A percentile compares a stretch with the other conserved stretches of the same genome.
Conservation (phyloP, 2,329 filamentous ascomycete species). For the Cadophora malorum region DNA sequence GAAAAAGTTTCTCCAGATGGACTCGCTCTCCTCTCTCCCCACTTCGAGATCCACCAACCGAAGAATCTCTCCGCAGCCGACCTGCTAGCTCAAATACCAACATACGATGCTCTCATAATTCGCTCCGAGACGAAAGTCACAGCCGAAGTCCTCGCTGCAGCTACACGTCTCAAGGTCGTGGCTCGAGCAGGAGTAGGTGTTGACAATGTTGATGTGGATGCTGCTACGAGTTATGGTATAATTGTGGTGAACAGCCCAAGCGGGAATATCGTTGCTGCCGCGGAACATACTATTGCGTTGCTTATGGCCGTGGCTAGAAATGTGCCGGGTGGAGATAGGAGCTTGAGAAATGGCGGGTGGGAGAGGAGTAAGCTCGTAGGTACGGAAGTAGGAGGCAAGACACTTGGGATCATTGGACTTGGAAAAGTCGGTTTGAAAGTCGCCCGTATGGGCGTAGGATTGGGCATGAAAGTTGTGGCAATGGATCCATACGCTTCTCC, state of each 20-base stretch:
- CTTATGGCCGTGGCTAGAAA: constrained; percentile 78
- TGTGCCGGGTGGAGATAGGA: constrained; percentile 72
- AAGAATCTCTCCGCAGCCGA: constrained; percentile 67
- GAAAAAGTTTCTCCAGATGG: constrained; percentile 85
- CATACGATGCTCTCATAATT: constrained; percentile 79
- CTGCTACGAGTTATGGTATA: constrained; percentile 75
- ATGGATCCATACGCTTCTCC: constrained; percentile 80
- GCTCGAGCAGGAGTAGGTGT: constrained; percentile 83
- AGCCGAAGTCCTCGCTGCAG: constrained; percentile 67
- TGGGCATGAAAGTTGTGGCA: constrained; percentile 78
- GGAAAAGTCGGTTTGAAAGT: constrained; percentile 87
- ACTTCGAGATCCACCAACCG: constrained; percentile 73
- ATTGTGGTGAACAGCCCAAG: constrained; percentile 82
- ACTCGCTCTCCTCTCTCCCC: constrained; percentile 68
- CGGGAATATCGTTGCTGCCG: constrained; percentile 82
- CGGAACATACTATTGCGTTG: constrained; percentile 78
- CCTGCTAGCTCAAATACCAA: constrained; percentile 69
- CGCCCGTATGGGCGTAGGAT: constrained; percentile 76
- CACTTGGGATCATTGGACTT: constrained; percentile 76
- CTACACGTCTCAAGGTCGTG: constrained; percentile 75
- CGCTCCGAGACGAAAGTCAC: constrained; percentile 85
- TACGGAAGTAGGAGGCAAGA: constrained; percentile 79
- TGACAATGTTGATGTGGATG: constrained; percentile 79
- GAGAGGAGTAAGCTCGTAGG: constrained; percentile 77
- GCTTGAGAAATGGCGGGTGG: constrained; percentile 75